Evolutionary conservation across 306 rosid species (phyloP).

Genomic region (Cucurbita pepo): DNA sequence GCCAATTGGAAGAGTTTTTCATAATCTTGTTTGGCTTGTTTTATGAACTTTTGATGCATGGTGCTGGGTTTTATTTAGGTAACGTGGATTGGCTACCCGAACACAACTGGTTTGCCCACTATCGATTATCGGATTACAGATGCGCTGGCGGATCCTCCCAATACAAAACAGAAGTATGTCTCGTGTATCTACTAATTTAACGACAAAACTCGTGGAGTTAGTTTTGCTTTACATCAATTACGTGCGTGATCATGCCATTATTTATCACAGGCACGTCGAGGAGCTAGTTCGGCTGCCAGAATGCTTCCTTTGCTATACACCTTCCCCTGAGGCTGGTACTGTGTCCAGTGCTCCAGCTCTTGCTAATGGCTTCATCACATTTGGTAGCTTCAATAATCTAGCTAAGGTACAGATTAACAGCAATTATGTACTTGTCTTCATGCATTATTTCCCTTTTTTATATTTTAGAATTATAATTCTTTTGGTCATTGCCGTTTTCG

Average conservation of each 20-base stretch:
- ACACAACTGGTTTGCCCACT: constrained; percentile 93
- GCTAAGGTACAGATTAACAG: constrained; percentile 58
- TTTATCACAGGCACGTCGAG: constrained; percentile 70
- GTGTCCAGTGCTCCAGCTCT: constrained; percentile 81
- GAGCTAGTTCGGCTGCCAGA: constrained; percentile 78
- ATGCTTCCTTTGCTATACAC: constrained; percentile 88
- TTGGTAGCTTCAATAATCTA: constrained; percentile 96
- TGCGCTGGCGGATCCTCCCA: constrained; percentile 80
- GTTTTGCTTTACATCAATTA: not conserved
- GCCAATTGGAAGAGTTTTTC: not conserved
- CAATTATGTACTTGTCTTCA: not conserved
- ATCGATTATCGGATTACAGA: constrained; percentile 92
- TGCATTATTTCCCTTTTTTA: not conserved
- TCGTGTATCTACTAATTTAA: constrained; percentile 4
- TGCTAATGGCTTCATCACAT: constrained; percentile 85
- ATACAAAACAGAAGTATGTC: constrained; percentile 76
- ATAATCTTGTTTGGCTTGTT: not conserved
- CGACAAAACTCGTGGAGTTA: not conserved
- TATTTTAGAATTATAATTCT: not conserved
- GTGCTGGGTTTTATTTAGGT: constrained; percentile 37
- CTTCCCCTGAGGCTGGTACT: constrained; percentile 93
- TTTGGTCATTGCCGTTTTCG: not conserved
- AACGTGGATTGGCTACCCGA: constrained; percentile 98
- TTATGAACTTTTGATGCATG: not conserved
- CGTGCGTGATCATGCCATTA: not conserved